Evolutionary conservation across 140 eudicot genomes (phyloP).

Genomic region (Cichorium intybus): DNA sequence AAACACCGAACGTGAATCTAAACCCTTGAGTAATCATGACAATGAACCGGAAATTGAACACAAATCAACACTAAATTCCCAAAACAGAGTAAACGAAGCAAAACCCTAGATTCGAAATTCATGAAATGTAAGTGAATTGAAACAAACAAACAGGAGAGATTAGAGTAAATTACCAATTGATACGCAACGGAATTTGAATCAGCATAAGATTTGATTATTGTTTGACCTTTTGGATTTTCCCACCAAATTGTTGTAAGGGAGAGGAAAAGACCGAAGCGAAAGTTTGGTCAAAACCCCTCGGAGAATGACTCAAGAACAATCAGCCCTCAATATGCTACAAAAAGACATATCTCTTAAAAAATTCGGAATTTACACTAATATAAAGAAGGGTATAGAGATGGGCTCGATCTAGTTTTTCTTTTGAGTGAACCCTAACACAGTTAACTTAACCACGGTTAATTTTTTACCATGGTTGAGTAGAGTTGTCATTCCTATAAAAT

Average conservation of each 20-base stretch:
- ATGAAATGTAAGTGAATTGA: conserved; percentile 23
- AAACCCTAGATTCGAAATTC: conserved; percentile 60
- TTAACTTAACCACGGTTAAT: conserved; percentile 30
- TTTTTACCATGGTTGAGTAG: conserved; percentile 19
- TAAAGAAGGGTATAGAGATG: conserved; percentile 25
- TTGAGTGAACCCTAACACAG: conserved; percentile 29
- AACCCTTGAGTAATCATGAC: not conserved
- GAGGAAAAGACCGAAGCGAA: conserved; percentile 26
- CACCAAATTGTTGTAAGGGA: conserved; percentile 42
- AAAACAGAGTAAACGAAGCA: conserved; percentile 16
- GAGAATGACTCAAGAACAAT: conserved; percentile 39
- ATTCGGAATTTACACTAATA: conserved; percentile 9
- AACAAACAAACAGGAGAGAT: not conserved
- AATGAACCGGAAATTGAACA: conserved; percentile 17
- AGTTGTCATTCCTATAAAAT: not conserved
- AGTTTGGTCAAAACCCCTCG: conserved; percentile 50
- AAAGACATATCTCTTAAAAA: conserved; percentile 13
- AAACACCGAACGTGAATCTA: conserved; percentile 17
- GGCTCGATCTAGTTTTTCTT: conserved; percentile 17
- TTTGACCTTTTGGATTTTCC: conserved; percentile 39
- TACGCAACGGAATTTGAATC: conserved; percentile 26
- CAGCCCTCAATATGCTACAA: conserved; percentile 29
- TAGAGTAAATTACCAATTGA: conserved; percentile 21
- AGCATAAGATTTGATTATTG: conserved; percentile 20
- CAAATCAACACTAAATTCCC: conserved; percentile 2